phyloP scores from a whole-genome alignment of 2,329 filamentous ascomycete species.

The Claviceps monticola region DNA sequence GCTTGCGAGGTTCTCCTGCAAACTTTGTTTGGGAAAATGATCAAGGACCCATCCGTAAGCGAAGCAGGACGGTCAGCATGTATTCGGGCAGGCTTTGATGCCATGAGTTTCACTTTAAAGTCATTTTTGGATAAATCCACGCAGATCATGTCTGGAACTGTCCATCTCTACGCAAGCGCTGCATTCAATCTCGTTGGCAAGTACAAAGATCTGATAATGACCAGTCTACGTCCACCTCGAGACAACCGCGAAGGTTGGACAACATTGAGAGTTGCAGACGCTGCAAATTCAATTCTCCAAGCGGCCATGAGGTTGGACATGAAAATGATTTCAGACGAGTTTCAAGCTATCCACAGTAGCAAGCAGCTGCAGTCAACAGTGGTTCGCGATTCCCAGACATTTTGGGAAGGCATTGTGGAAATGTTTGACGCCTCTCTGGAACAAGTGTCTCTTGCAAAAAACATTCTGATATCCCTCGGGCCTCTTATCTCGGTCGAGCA shows the following conservation, averaged over 20 bases:
- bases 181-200: slow-evolving; percentile 52
- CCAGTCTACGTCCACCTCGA: slow-evolving; percentile 16
- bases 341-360: slow-evolving; percentile 44
- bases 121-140: slow-evolving; percentile 37
- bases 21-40: slow-evolving; percentile 56
- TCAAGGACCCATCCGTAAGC: slow-evolving; percentile 38
- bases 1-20: slow-evolving; percentile 68
- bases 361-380: slow-evolving; percentile 52
- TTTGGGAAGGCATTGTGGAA: slow-evolving; percentile 32
- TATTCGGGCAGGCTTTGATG: slow-evolving; percentile 49
- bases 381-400: slow-evolving; percentile 46
- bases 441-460: slow-evolving; percentile 58
- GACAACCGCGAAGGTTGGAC: slow-evolving; percentile 21
- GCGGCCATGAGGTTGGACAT: slow-evolving; percentile 37
- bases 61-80: slow-evolving; percentile 46
- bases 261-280: slow-evolving; percentile 27
- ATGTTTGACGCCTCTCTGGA: slow-evolving; percentile 69
- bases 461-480: slow-evolving; percentile 56
- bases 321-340: slow-evolving; percentile 28
- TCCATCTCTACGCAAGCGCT: slow-evolving; percentile 48
- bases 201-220: slow-evolving; percentile 45
- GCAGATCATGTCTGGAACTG: slow-evolving; percentile 33
- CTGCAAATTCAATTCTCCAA: slow-evolving; percentile 34
- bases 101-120: slow-evolving; percentile 41
- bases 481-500: slow-evolving; percentile 63